Evolutionary conservation across 1,139 yeast species (phyloP).

Genomic region (Pichia sp.): DNA sequence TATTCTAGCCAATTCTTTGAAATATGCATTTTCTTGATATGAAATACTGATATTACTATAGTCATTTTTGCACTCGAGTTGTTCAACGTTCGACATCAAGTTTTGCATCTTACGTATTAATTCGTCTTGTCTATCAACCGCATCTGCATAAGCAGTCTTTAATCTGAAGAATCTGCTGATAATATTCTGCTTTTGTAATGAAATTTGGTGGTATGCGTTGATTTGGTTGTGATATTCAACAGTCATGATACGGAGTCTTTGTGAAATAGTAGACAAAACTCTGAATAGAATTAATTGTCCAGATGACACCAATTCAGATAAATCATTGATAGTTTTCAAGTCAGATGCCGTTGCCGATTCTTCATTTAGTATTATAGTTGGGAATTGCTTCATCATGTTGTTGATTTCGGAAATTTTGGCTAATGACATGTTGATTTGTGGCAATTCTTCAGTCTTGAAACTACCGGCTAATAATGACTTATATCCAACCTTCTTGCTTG

Average conservation of each 20-base stretch:
- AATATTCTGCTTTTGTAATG: constrained; percentile 13
- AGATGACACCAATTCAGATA: constrained; percentile 17
- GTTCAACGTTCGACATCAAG: constrained; percentile 14
- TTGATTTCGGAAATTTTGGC: constrained; percentile 16
- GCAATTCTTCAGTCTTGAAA: constrained; percentile 8
- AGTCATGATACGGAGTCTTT: constrained; percentile 21
- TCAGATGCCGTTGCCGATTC: constrained; percentile 17
- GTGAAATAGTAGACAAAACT: constrained; percentile 18
- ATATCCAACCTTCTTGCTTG: background rate
- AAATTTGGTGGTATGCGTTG: constrained; percentile 17
- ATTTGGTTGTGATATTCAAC: constrained; percentile 29
- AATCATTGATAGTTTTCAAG: constrained; percentile 17
- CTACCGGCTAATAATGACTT: constrained; percentile 8
- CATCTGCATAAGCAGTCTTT: constrained; percentile 12
- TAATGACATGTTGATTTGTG: constrained; percentile 14
- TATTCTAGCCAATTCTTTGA: constrained; percentile 26
- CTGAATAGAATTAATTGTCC: constrained; percentile 24
- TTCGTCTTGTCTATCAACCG: constrained; percentile 20
- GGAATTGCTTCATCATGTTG: constrained; percentile 11
- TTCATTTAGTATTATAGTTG: constrained; percentile 15
- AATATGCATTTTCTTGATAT: constrained; percentile 25
- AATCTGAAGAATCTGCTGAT: constrained; percentile 10
- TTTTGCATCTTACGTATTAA: constrained; percentile 17
- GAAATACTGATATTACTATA: constrained; percentile 22
- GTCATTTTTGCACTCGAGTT: constrained; percentile 12